Percentiles rank a stretch among this genome's conserved stretches.
These are phyloP conservation scores for Thalassiosira livingstoniorum DNA, from an alignment of 352 stramenopile species.

Conservation along the genomic window DNA sequence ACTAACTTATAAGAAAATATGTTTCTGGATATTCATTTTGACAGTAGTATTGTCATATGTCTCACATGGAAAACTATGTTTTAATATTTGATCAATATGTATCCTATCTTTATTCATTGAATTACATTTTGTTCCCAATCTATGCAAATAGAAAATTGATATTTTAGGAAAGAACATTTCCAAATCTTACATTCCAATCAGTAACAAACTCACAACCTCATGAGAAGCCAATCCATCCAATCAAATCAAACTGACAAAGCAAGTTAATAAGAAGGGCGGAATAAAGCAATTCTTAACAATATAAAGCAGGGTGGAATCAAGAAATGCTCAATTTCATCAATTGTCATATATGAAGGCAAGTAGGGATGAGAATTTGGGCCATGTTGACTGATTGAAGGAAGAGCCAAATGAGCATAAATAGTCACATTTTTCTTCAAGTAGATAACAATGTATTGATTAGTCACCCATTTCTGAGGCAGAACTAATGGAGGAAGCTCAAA, in stretches of 20 bases:
- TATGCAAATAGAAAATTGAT: slow-evolving; percentile 88
- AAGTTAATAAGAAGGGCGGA: no score
- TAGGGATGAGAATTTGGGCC: slow-evolving; percentile 32
- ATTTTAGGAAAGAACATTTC: slow-evolving; percentile 88
- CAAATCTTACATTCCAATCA: slow-evolving; percentile 87
- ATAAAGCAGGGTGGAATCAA: slow-evolving; percentile 11
- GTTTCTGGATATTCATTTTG: no score
- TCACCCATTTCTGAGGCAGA: slow-evolving; percentile 19
- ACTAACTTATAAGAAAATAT: no score
- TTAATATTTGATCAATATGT: no score
- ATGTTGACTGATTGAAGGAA: slow-evolving; percentile 28
- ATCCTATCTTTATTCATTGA: no score
- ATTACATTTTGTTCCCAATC: no score
- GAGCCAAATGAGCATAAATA: no score
- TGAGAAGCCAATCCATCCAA: not conserved
- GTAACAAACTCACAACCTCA: slow-evolving; percentile 29
- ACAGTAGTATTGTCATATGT: no score
- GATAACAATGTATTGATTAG: slow-evolving; percentile 28
- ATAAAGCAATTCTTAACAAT: no score
- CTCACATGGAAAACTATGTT: no score
- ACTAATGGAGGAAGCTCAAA: slow-evolving; percentile 50
- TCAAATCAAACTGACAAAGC: no score
- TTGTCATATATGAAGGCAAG: slow-evolving; percentile 47
- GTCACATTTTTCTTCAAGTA: no score
- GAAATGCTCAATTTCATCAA: slow-evolving; percentile 32